Conservation (phyloP, 176 grass and related monocot species). For the Chloris gayana region DNA sequence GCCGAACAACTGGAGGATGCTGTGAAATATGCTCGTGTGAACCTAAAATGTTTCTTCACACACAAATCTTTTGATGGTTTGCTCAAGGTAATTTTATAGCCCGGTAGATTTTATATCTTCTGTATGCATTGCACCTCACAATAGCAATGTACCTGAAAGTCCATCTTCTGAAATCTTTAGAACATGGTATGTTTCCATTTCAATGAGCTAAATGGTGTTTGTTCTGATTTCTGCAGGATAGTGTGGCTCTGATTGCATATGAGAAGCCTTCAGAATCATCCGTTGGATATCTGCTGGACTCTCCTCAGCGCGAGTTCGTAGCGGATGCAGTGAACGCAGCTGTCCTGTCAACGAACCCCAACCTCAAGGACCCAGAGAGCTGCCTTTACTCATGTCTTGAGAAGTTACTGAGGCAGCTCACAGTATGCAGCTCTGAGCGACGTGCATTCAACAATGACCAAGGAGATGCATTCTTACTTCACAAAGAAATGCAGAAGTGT, state of each 20-base stretch:
- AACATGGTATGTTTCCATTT: background rate
- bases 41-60: conserved; percentile 69
- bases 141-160: conserved; percentile 1
- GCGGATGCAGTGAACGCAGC: conserved; percentile 86
- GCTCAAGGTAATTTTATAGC: conserved; percentile 55
- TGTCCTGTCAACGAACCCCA: conserved; percentile 73
- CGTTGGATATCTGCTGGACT: conserved; percentile 76
- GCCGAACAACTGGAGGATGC: conserved; percentile 73
- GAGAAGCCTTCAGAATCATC: conserved; percentile 69
- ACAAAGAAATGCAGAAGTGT: conserved; percentile 67
- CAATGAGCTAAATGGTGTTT: conserved; percentile 21
- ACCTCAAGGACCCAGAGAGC: conserved; percentile 64
- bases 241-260: conserved; percentile 75
- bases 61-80: conserved; percentile 72
- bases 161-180: conserved; percentile 20
- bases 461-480: conserved; percentile 84
- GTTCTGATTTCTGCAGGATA: conserved; percentile 61
- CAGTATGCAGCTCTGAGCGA: conserved; percentile 75
- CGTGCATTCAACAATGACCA: conserved; percentile 60
- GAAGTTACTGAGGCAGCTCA: conserved; percentile 91
- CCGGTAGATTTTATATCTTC: conserved; percentile 26
- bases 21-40: conserved; percentile 70
- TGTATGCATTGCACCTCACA: conserved; percentile 7
- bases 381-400: conserved; percentile 83
- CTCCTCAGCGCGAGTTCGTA: conserved; percentile 78